Percentiles rank a stretch among this genome's conserved stretches.
Conservation (phyloP, 2,329 filamentous ascomycete genomes). For the Botrytis squamosa region DNA sequence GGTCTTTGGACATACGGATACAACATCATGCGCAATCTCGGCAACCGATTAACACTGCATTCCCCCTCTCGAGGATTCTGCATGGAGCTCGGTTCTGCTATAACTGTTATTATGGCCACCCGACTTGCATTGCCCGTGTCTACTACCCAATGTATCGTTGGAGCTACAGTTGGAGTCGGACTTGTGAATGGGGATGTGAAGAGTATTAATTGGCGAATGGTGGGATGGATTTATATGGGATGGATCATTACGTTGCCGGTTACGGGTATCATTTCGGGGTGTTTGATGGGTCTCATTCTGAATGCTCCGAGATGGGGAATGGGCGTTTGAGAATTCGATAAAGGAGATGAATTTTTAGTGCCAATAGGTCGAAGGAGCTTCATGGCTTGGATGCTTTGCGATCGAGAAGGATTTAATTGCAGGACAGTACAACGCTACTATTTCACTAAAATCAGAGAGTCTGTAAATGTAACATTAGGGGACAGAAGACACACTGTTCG, state of each 20-base stretch:
- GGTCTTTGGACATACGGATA: constrained; percentile 74
- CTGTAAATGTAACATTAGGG: not conserved
- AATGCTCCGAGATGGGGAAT: constrained; percentile 17
- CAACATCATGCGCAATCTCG: constrained; percentile 60
- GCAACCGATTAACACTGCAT: constrained; percentile 11
- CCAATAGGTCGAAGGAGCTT: not conserved
- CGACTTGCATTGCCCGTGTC: constrained; percentile 71
- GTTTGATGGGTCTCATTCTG: constrained; percentile 19
- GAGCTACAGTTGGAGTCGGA: constrained; percentile 72
- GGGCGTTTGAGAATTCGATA: not conserved
- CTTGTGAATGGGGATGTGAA: constrained; percentile 70
- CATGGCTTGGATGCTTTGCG: not conserved
- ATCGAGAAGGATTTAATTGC: not conserved
- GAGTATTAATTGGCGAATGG: constrained; percentile 74
- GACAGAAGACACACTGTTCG: not conserved
- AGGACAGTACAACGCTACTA: not conserved
- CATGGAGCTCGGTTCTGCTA: constrained; percentile 77
- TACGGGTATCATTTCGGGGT: constrained; percentile 21
- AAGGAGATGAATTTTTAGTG: too few relatives aligned
- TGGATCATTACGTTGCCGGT: constrained; percentile 51
- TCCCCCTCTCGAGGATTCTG: constrained; percentile 57
- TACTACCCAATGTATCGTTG: constrained; percentile 78
- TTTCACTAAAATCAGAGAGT: not conserved
- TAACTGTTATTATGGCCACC: constrained; percentile 72
- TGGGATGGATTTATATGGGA: constrained; percentile 60